These are phyloP conservation scores for Emericellopsis atlantica DNA, from an alignment of 2,329 filamentous ascomycete genomes.

Conservation along the genomic window DNA sequence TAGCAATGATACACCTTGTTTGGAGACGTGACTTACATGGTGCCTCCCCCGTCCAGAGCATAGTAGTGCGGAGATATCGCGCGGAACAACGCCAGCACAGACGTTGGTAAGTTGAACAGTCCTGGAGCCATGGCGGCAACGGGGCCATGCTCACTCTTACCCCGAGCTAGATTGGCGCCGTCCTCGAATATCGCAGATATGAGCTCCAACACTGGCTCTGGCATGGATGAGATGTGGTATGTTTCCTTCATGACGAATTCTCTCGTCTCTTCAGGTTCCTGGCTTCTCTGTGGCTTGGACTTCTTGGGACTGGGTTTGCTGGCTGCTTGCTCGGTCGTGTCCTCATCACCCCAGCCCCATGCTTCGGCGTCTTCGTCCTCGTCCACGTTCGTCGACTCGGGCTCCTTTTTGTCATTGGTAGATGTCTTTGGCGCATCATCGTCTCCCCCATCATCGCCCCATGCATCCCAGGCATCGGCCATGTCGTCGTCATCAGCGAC, in stretches of 20 bases:
- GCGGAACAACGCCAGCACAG: constrained; percentile 66
- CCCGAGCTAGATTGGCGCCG: constrained; percentile 45
- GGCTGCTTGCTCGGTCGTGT: constrained; percentile 14
- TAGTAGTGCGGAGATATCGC: constrained; percentile 69
- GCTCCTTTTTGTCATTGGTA: constrained; percentile 5
- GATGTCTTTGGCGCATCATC: constrained; percentile 27
- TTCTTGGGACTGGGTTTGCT: constrained; percentile 8
- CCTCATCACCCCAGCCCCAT: constrained; percentile 78
- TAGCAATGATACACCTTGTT: not conserved
- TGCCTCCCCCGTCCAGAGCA: constrained; percentile 44
- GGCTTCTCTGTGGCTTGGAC: constrained; percentile 3
- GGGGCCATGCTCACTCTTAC: constrained; percentile 35
- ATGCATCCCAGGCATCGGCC: constrained; percentile 63
- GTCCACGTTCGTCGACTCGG: constrained; percentile 10
- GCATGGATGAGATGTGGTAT: constrained; percentile 81
- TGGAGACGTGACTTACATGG: constrained; percentile 37
- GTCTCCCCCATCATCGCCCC: constrained; percentile 74
- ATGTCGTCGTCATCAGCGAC: constrained; percentile 25
- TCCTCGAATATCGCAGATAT: constrained; percentile 49
- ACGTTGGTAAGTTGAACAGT: constrained; percentile 58
- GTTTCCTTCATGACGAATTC: constrained; percentile 73
- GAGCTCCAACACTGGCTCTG: constrained; percentile 60
- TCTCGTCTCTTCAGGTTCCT: constrained; percentile 24
- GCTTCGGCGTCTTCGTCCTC: constrained; percentile 49
- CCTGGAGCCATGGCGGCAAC: constrained; percentile 57